Evolutionary conservation across 768 basidiomycete species (phyloP).

Genomic region (Boletus sp.): DNA sequence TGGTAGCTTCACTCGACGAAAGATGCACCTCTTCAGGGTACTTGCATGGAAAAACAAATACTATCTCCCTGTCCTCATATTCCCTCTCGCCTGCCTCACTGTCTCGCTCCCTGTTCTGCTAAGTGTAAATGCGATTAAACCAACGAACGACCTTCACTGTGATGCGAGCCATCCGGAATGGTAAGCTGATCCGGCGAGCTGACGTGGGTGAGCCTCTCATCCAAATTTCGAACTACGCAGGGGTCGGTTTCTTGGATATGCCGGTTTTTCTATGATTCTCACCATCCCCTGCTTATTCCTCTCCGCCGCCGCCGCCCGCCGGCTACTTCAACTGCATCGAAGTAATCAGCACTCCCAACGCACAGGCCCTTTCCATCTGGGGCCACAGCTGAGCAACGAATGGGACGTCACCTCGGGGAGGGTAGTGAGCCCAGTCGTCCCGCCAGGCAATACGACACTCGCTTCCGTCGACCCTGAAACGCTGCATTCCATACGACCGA

Average conservation of each 20-base stretch:
- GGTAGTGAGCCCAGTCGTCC: conserved; percentile 14
- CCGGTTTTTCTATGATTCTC: conserved; percentile 51
- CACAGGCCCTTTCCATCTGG: background rate
- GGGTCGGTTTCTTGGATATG: conserved; percentile 63
- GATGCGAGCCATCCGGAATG: conserved; percentile 57
- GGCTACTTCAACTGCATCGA: conserved; percentile 22
- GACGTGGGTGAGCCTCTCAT: background rate
- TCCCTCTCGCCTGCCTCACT: conserved; percentile 46
- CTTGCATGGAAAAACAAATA: conserved; percentile 49
- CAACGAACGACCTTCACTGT: conserved; percentile 53
- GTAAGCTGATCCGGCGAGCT: conserved; percentile 33
- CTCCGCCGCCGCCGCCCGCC: conserved; percentile 29
- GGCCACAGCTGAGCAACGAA: background rate
- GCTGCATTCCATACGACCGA: background rate
- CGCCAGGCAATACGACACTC: conserved; percentile 22
- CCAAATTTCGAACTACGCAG: conserved; percentile 31
- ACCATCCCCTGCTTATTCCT: conserved; percentile 51
- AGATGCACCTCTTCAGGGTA: conserved; percentile 30
- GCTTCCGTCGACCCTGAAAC: conserved; percentile 3
- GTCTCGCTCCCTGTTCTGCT: conserved; percentile 44
- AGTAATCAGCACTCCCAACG: conserved; percentile 8
- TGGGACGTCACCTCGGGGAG: background rate
- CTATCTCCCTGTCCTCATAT: conserved; percentile 41
- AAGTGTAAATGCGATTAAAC: conserved; percentile 42
- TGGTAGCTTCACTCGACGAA: background rate